Evolutionary conservation across 768 basidiomycete species (phyloP).

Genomic region (Mycena kentingensis): DNA sequence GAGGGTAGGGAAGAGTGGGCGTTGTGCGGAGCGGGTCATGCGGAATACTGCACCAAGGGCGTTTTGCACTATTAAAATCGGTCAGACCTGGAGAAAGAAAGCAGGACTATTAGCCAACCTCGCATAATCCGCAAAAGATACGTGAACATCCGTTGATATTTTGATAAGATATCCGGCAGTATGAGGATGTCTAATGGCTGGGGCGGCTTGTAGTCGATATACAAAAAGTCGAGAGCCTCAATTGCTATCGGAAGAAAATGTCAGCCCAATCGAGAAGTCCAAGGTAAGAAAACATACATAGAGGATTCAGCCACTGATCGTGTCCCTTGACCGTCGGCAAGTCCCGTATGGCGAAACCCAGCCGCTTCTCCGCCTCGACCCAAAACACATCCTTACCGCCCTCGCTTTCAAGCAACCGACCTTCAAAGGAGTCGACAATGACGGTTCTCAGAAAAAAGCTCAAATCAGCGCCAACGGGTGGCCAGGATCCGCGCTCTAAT

Average conservation of each 20-base stretch:
- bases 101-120: too few species aligned
- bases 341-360: constrained; percentile 86
- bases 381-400: constrained; percentile 30
- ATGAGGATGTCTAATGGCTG: constrained; percentile 74
- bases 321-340: constrained; percentile 62
- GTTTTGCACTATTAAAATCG: constrained; percentile 56
- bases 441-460: constrained; percentile 83
- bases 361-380: constrained; percentile 69
- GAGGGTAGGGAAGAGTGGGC: constrained; percentile 62
- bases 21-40: constrained; percentile 48
- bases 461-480: constrained; percentile 82
- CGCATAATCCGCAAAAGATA: constrained; percentile 77
- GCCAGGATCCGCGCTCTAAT: constrained; percentile 79
- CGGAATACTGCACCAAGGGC: constrained; percentile 67
- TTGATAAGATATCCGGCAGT: constrained; percentile 69
- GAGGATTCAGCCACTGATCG: constrained; percentile 81
- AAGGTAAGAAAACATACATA: constrained; percentile 53
- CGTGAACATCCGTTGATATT: constrained; percentile 83
- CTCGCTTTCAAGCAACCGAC: constrained; percentile 27
- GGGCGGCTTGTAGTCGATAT: constrained; percentile 89
- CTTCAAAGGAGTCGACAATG: constrained; percentile 76
- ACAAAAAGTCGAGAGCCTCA: constrained; percentile 85
- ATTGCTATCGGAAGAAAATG: constrained; percentile 41
- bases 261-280: neutral
- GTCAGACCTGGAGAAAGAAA: too few species aligned